Evolutionary conservation across 179 eudicot genomes (phyloP), one percentile per base, ranked within the genome.

Genomic region (Gypsophila paniculata): DNA sequence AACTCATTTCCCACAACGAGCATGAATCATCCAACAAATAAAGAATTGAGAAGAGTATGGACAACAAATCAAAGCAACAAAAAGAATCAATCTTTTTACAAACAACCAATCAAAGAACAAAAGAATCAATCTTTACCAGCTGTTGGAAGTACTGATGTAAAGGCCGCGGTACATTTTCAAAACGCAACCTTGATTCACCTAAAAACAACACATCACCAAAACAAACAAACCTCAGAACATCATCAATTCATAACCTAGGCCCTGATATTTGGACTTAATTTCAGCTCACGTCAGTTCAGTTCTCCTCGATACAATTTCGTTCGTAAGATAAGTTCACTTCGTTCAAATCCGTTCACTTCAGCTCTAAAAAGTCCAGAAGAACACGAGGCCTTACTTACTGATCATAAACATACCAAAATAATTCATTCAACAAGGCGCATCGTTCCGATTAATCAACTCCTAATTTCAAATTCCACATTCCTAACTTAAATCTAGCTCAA

Each of bases 121-220:
- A 68, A n/a, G 57, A 46, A 34, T 13, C 21, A 78, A 42, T 69
- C 79, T 88, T 42, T 82, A 92, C 98, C 87, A 90, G 52, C 68
- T 81, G 88, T 73, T 90, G 98, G 60, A 87, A 61, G 81, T 84
- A 88, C 0, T 81, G 86, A 65, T 83, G 79, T 7, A 87, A 78
- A 29, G 91, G 94, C 70, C 88, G 79, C 61, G 85, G 71, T 39
- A 46, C 68, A 70, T 77, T 62, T 51, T 82, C 58, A 66, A 67
- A 76, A 55, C 74, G 75, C 49, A 72, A 79, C 65, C 60, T 58
- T 39, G 80, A 73, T 73, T 80, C 77, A 60, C 74, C 79, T 80
- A 65, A 68, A 71, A 81, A 70, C 74, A 59, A 62, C 32, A 69
- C 6, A 46, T 77, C 71, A 65, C 74, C 78, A 15, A 19, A 32